Evolutionary conservation across 345 rosid genomes (phyloP), one percentile per base, ranked within the genome.

Genomic region (Chamaenerion angustifolium): DNA sequence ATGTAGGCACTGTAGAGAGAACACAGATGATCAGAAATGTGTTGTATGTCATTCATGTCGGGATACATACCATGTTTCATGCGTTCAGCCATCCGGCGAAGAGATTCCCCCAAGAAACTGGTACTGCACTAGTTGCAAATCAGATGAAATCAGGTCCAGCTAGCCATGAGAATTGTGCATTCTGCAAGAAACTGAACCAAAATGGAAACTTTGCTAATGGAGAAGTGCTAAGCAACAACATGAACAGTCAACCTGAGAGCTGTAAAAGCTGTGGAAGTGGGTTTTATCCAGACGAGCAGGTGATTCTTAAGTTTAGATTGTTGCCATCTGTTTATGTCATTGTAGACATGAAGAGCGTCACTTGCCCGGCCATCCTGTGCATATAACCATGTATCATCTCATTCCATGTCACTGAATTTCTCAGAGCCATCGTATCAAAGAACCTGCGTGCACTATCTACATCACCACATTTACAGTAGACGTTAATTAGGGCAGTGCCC

Each of bases 31-130:
- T 56, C 68, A 51, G 67, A 74, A 77, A 50, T 76, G 76, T 60
- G 74, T 92, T 67, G 81, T 84, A 15, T 92, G 96, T 62, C 90
- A 84, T 73, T 82, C 89, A 27, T 92, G 98, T 11, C 95, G 87
- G 66, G 84, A 79, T 53, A 72, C 74, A 62, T 82, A 78, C 69
- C 98, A 87, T 61, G 73, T 87, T 67, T 66, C 82, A 52, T 92
- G 96, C 61, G 82, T 79, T 50, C 68, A 78, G 53, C 93, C 94
- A 37, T 81, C 81, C 52, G 73, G 76, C 53, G 69, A 68, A 50
- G 77, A 70, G 67, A 82, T 79, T 56, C 79, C 88, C 14, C 76
- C 64, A 0, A 72, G 47, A 63, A 78, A 67, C 42, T 92, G 96
- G 98, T 84, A 80, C 59, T 92, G 98, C 66, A 63, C 60, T 25